Base-by-base conservation (phyloP, 2,329 filamentous ascomycete genomes). In the Aspergillus fructus region DNA sequence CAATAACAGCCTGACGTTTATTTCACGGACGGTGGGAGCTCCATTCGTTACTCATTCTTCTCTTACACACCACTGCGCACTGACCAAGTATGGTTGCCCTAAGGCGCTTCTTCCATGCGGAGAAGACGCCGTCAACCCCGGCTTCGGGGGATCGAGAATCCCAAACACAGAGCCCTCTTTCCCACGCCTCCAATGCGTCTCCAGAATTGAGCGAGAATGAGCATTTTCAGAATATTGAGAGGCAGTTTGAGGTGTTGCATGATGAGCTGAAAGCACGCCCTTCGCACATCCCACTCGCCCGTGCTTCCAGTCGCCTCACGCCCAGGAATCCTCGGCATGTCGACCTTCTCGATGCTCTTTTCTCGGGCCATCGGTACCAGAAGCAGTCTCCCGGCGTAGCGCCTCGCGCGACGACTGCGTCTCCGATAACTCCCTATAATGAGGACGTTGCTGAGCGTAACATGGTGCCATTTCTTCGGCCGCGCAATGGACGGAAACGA, bases 371-470 rank as follows among this genome's bases (percentile, higher is more conserved):
- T 48, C 67, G 66, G 5, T 62, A 68, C 37, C 71, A 66, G 37
- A 62, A 64, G 39, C 55, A 65, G 27, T 55, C 56, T 46, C 43
- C 65, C n/a, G 60, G 43, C 13, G 54, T 17, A 17, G 11, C 19
- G 7, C 17, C 40, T 37, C 12, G 34, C 7, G 13, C 64, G 9
- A 30, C 27, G 27, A 30, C 9, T 30, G 59, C 71, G 27, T 72
- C 72, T 9, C 71, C 72, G 3, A 66, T 64, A 5, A 68, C 64
- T 17, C 71, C 71, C 11, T 78, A 75, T 60, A 78, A 78, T 47
- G 75, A 78, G 63, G 73, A 78, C 61, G 67, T 78, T 52, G 75
- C 75, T 5, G 75, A 78, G 58, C 72, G 75, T 23, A 78, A 78
- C 51, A 74, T 76, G 68, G 69, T 66, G 8, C 59, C 66, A 12